Conservation (phyloP, 495 filamentous ascomycete species). For the Ascodesmis nigricans region DNA sequence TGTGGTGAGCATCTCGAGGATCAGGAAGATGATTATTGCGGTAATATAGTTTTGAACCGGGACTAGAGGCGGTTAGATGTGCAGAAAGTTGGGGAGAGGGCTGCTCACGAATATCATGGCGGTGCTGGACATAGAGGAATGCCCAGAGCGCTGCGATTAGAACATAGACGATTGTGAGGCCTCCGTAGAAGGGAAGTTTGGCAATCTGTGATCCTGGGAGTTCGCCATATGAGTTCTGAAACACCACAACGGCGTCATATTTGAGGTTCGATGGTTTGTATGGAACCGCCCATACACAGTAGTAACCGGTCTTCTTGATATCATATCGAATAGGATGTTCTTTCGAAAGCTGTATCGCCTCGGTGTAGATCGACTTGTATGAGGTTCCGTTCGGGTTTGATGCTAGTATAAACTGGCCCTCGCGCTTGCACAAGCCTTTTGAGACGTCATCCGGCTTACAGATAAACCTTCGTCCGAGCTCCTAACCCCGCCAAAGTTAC, state of each 20-base stretch:
- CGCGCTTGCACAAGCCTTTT: conserved; percentile 47
- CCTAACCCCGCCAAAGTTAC: too few species aligned
- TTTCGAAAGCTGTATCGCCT: conserved; percentile 63
- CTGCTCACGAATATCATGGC: conserved; percentile 61
- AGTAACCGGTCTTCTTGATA: conserved; percentile 79
- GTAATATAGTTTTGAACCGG: conserved; percentile 99
- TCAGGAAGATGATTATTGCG: conserved; percentile 82
- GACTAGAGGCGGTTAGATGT: conserved; percentile 36
- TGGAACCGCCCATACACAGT: conserved; percentile 63
- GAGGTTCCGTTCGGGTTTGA: conserved; percentile 47
- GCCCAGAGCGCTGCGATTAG: conserved; percentile 63
- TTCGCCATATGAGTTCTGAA: conserved; percentile 89
- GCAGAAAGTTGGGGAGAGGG: neutral
- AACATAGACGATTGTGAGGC: conserved; percentile 80
- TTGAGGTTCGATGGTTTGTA: conserved; percentile 34
- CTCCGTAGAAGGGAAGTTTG: conserved; percentile 94
- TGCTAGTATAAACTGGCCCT: conserved; percentile 68
- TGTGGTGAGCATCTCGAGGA: conserved; percentile 89
- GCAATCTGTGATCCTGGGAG: conserved; percentile 87
- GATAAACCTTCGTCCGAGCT: conserved; percentile 29
- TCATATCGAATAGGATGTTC: conserved; percentile 52
- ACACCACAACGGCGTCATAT: conserved; percentile 68
- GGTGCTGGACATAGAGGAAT: conserved; percentile 87
- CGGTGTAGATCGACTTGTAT: conserved; percentile 46
- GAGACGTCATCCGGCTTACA: conserved; percentile 49